Evolutionary conservation across 2,329 filamentous ascomycete genomes (phyloP), one percentile per base, ranked within the genome.

Genomic region (Scorias spongiosa): DNA sequence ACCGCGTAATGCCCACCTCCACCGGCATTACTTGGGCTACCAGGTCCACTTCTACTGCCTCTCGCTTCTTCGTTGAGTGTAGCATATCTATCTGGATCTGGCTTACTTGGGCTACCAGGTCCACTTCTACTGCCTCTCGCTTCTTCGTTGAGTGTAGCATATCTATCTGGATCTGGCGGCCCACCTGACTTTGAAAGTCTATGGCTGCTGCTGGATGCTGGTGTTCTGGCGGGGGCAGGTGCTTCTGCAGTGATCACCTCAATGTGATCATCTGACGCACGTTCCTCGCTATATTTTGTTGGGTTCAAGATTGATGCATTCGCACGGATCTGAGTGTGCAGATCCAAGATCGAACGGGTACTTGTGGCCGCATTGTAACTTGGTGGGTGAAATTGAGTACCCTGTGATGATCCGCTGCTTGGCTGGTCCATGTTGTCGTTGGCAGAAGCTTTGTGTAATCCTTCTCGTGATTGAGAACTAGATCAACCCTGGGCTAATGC

Each of bases 301-400:
- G 39, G 46, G 18, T 37, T 20, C 14, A 47, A 9, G 34, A 45
- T 18, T 4, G 43, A 28, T 29, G 39, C 43, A 39, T 47, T 44
- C 15, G 43, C 43, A 36, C 44, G 37, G 42, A 47, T 47, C 20
- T 47, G 46, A 11, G 34, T 26, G 39, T 42, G 46, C 7, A 47
- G 40, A 40, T 47, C 46, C 15, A 30, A 39, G 29, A 47, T 45
- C 9, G 43, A 37, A 38, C 42, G 45, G 12, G 32, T 36, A 36
- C 32, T 36, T 9, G 32, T 36, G 32, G 32, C 11, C 11, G 32
- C 11, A 3, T 4, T 36, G 32, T 36, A 36, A 15, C 32, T 36
- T 9, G 32, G 32, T 12, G 32, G 32, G 3, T 36, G 32, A 9
- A 36, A 4, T 12, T 3, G 32, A 9, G 15, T 12, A 9, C 32